phyloP scores from a whole-genome alignment of 1,284 basidiomycete genomes.

The Tranzscheliella williamsii region DNA sequence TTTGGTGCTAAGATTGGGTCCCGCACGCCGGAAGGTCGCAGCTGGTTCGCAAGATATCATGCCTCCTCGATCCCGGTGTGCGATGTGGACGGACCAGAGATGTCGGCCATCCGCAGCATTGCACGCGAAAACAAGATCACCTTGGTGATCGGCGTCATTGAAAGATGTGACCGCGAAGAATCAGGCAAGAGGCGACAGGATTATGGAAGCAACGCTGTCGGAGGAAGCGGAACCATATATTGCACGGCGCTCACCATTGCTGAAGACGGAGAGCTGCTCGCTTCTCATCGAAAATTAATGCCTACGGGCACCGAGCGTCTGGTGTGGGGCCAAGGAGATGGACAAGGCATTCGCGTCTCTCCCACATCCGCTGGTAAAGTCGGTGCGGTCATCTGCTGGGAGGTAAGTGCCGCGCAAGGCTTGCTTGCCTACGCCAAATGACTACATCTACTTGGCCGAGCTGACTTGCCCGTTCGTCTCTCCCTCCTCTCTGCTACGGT shows the following conservation, averaged over 20 bases:
- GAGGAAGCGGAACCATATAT: constrained; percentile 69
- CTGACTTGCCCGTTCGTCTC: not conserved
- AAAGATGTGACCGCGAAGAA: constrained; percentile 62
- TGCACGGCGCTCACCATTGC: constrained; percentile 73
- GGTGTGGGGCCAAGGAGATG: constrained; percentile 69
- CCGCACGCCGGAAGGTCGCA: constrained; percentile 32
- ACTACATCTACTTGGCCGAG: no score
- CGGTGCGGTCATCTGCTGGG: constrained; percentile 28
- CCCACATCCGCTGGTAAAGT: constrained; percentile 52
- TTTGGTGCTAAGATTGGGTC: constrained; percentile 43
- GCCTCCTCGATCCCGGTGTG: constrained; percentile 27
- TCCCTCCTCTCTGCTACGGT: not conserved
- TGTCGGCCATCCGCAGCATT: constrained; percentile 16
- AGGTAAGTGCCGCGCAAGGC: no score
- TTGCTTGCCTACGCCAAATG: no score
- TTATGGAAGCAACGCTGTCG: constrained; percentile 52
- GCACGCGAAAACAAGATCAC: constrained; percentile 35
- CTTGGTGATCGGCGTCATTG: constrained; percentile 72
- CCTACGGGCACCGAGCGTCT: constrained; percentile 73
- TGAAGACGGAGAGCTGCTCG: constrained; percentile 67
- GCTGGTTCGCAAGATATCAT: constrained; percentile 39
- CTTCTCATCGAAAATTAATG: constrained; percentile 73
- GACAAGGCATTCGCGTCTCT: constrained; percentile 55
- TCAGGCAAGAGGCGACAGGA: constrained; percentile 18
- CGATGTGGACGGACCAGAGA: constrained; percentile 29